These are phyloP conservation scores for Ophiocytium majus DNA, from an alignment of 352 stramenopile species.

Conservation along the genomic window DNA sequence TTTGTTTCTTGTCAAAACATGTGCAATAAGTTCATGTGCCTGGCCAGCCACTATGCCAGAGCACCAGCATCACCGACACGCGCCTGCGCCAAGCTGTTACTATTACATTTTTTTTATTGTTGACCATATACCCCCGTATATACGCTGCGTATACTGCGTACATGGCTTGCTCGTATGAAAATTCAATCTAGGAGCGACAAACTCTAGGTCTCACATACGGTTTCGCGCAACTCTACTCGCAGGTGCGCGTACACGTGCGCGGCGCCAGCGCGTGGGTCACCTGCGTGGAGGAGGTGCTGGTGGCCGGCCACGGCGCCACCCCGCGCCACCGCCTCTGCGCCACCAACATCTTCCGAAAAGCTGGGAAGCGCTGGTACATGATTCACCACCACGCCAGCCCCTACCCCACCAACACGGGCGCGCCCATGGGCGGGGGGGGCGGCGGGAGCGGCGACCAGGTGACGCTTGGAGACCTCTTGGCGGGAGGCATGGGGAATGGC, in stretches of 20 bases:
- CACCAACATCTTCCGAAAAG: constrained; percentile 18
- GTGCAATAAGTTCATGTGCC: no score
- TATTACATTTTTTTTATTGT: no score
- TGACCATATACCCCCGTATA: no score
- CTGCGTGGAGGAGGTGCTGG: background rate
- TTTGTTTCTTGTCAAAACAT: no score
- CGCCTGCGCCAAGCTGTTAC: no score
- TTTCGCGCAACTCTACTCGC: no score
- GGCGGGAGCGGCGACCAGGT: background rate
- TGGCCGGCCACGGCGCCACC: background rate
- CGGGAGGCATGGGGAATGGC: background rate
- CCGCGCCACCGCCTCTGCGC: background rate
- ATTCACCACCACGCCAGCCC: constrained; percentile 18
- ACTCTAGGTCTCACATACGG: no score
- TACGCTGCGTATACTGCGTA: no score
- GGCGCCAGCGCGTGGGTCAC: background rate
- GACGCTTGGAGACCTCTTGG: background rate
- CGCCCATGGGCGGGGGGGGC: background rate
- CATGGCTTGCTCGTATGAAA: no score
- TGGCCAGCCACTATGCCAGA: no score
- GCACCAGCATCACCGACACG: no score
- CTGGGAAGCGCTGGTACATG: constrained; percentile 21
- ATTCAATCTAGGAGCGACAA: no score
- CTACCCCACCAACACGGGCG: background rate
- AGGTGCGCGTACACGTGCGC: constrained; percentile 3